These are phyloP conservation scores for Theileria annulata DNA, from an alignment of 169 alveolate species.

Conservation along the genomic window DNA sequence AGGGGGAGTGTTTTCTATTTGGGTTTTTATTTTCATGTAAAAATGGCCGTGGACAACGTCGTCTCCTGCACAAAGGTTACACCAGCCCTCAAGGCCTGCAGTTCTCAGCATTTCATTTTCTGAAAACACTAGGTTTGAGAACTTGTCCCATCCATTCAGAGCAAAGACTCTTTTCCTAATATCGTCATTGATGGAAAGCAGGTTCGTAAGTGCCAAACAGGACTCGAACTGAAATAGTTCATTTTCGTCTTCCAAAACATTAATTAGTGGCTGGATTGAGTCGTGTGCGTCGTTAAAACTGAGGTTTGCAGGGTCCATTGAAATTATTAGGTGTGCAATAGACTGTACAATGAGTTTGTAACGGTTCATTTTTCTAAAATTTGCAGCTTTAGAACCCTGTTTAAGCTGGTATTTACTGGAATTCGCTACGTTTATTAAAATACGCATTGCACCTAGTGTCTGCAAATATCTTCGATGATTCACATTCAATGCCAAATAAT, in stretches of 20 bases:
- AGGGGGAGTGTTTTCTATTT: neutral
- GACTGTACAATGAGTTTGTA: conserved; percentile 37
- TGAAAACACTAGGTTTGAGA: conserved; percentile 45
- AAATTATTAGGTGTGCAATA: conserved; percentile 35
- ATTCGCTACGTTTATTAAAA: conserved; percentile 33
- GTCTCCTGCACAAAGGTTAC: conserved; percentile 56
- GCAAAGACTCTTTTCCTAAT: conserved; percentile 40
- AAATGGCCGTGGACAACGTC: conserved; percentile 38
- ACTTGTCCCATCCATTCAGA: conserved; percentile 52
- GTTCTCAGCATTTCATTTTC: conserved; percentile 58
- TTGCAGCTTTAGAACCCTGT: conserved; percentile 1
- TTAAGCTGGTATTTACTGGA: neutral
- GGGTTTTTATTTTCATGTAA: conserved; percentile 19
- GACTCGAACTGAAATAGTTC: conserved; percentile 66
- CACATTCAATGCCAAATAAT: conserved; percentile 37
- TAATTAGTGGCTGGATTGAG: conserved; percentile 49
- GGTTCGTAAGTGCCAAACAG: conserved; percentile 56
- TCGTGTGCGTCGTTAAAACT: conserved; percentile 54
- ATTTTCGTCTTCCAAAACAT: conserved; percentile 37
- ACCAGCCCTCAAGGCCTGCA: conserved; percentile 71
- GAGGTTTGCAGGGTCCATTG: conserved; percentile 43
- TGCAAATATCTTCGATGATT: conserved; percentile 27
- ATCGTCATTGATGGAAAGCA: conserved; percentile 41
- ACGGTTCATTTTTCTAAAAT: neutral
- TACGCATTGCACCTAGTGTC: conserved; percentile 48